A percentile compares a stretch with the other conserved stretches of the same genome.
Conservation (phyloP, 1,139 yeast genomes). For the Kodamaea sp. region DNA sequence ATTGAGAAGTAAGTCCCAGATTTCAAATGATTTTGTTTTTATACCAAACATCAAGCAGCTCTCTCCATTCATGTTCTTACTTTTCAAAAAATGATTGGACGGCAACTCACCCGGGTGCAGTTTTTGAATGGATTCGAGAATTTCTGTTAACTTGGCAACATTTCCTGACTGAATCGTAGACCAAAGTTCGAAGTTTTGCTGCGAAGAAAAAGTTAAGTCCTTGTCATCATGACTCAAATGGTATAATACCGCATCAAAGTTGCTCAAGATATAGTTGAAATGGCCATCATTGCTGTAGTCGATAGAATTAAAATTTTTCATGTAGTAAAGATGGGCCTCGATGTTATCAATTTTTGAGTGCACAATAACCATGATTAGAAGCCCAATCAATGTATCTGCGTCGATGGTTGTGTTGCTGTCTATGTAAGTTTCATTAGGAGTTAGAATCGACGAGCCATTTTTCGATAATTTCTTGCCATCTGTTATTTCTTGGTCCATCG, state of each 20-base stretch:
- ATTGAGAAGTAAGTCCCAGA: conserved; percentile 50
- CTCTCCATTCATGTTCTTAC: conserved; percentile 65
- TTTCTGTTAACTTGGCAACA: conserved; percentile 15
- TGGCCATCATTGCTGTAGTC: conserved; percentile 35
- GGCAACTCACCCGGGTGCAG: conserved; percentile 24
- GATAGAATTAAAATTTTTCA: conserved; percentile 55
- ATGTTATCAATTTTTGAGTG: conserved; percentile 61
- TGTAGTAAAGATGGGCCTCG: conserved; percentile 65
- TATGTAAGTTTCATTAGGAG: not conserved
- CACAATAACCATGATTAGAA: conserved; percentile 70
- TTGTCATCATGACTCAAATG: conserved; percentile 49
- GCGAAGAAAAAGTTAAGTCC: conserved; percentile 46
- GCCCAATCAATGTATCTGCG: conserved; percentile 80
- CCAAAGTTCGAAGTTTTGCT: conserved; percentile 57
- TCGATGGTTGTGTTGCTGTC: conserved; percentile 39
- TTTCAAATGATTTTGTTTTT: conserved; percentile 38
- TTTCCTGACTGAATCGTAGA: conserved; percentile 44
- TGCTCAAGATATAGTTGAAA: conserved; percentile 56
- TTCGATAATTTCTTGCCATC: not conserved
- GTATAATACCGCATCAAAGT: conserved; percentile 77
- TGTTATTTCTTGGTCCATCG: conserved; percentile 1
- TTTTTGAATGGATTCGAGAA: conserved; percentile 22
- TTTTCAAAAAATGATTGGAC: conserved; percentile 43
- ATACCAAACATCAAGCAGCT: conserved; percentile 62
- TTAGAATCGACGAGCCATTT: conserved; percentile 20